Conservation (phyloP, 192 early-diverging fungal genomes). For the Coemansia aciculifera region DNA sequence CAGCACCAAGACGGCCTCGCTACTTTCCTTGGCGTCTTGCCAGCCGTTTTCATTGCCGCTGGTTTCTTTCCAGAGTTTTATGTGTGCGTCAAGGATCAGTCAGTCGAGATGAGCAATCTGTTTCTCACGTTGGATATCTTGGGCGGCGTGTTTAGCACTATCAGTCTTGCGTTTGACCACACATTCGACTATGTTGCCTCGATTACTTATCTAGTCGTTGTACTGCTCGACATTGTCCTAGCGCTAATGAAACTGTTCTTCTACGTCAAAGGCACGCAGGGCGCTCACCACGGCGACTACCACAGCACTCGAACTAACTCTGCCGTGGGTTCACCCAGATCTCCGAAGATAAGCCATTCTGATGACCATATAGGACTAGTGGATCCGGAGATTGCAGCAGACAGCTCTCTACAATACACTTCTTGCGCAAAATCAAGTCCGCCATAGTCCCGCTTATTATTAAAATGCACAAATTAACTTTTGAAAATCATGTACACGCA, state of each 20-base stretch:
- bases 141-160: conserved; percentile 49
- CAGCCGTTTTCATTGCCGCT: conserved; percentile 45
- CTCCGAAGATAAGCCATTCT: neutral
- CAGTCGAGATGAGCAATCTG: conserved; percentile 53
- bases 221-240: conserved; percentile 45
- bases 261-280: conserved; percentile 30
- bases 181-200: conserved; percentile 54
- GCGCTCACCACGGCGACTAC: neutral
- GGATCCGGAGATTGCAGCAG: neutral
- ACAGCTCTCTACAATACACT: neutral
- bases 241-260: conserved; percentile 49
- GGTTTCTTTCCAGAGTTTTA: conserved; percentile 54
- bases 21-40: conserved; percentile 46
- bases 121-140: conserved; percentile 44
- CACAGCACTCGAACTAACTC: conserved; percentile 3
- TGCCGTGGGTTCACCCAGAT: neutral
- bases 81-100: conserved; percentile 47
- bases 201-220: conserved; percentile 49
- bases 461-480: neutral
- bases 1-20: conserved; percentile 19
- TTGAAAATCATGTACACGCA: neutral
- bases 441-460: neutral
- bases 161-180: conserved; percentile 50
- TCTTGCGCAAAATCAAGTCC: neutral
- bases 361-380: neutral